phyloP scores from a whole-genome alignment of 768 basidiomycete genomes.

The Flagelloscypha sp. region DNA sequence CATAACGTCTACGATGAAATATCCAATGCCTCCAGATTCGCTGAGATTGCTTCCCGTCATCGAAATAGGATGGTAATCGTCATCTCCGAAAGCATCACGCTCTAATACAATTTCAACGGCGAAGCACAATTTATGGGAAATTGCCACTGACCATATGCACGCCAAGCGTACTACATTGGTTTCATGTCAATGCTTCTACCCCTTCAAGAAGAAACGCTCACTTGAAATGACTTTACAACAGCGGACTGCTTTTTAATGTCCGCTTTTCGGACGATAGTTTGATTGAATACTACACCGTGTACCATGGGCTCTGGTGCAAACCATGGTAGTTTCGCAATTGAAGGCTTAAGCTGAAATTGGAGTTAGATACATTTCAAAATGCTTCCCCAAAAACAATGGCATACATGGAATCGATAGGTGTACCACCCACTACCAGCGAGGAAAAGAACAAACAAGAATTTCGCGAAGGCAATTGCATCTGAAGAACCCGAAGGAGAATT shows the following conservation, averaged over 20 bases:
- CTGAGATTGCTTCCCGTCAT: slow-evolving; percentile 73
- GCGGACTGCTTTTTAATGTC: slow-evolving; percentile 62
- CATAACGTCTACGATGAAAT: slow-evolving; percentile 80
- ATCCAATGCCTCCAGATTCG: slow-evolving; percentile 73
- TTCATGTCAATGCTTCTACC: slow-evolving; percentile 7
- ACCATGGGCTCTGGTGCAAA: too few species aligned
- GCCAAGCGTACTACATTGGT: slow-evolving; percentile 66
- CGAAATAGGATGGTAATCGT: slow-evolving; percentile 86
- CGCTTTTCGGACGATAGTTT: too few species aligned
- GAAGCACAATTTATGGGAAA: neutral
- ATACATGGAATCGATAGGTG: too few species aligned
- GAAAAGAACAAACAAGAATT: too few species aligned
- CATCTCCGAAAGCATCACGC: slow-evolving; percentile 82
- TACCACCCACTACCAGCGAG: too few species aligned
- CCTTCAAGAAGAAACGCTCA: slow-evolving; percentile 16
- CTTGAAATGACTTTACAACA: slow-evolving; percentile 73
- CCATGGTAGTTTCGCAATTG: too few species aligned
- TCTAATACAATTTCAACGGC: slow-evolving; percentile 36
- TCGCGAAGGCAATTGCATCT: too few species aligned
- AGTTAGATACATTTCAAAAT: too few species aligned
- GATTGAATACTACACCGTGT: too few species aligned
- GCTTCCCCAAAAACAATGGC: too few species aligned
- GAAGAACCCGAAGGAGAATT: too few species aligned
- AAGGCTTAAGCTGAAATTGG: too few species aligned
- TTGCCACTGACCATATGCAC: slow-evolving; percentile 58